Conservation (phyloP, 768 basidiomycete genomes). For the Naematelia aurantialba region DNA sequence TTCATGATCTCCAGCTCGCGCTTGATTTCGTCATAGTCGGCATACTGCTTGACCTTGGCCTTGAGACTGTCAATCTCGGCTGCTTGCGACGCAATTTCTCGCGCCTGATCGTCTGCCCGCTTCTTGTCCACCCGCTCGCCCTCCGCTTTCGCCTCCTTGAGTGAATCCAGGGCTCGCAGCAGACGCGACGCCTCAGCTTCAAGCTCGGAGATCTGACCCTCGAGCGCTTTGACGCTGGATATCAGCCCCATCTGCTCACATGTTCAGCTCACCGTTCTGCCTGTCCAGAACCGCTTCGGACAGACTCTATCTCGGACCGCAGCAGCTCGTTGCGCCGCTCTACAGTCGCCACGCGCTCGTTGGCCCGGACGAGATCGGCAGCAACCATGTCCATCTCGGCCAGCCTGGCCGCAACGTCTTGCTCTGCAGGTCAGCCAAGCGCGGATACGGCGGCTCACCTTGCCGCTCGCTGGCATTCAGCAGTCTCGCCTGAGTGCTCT, state of each 20-base stretch:
- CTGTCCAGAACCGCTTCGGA: slow-evolving; percentile 62
- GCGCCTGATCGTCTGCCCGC: slow-evolving; percentile 60
- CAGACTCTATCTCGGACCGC: slow-evolving; percentile 87
- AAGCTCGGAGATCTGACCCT: slow-evolving; percentile 67
- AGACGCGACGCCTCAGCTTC: slow-evolving; percentile 73
- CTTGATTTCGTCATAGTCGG: slow-evolving; percentile 95
- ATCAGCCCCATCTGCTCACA: background rate
- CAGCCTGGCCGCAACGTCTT: slow-evolving; percentile 83
- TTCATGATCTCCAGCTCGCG: slow-evolving; percentile 98
- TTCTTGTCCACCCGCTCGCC: slow-evolving; percentile 56
- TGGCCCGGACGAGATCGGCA: slow-evolving; percentile 91
- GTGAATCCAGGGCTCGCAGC: slow-evolving; percentile 58
- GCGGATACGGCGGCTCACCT: slow-evolving; percentile 55
- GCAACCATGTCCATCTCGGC: slow-evolving; percentile 93
- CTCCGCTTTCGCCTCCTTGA: slow-evolving; percentile 62
- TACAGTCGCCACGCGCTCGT: slow-evolving; percentile 82
- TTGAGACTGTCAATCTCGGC: slow-evolving; percentile 68
- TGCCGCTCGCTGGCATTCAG: slow-evolving; percentile 86
- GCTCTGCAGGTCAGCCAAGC: slow-evolving; percentile 59
- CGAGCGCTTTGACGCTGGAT: slow-evolving; percentile 62
- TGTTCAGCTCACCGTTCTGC: slow-evolving; percentile 31
- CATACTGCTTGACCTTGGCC: slow-evolving; percentile 65
- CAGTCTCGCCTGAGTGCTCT: slow-evolving; percentile 86
- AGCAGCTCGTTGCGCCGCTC: slow-evolving; percentile 95
- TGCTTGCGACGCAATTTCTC: slow-evolving; percentile 57